A percentile compares a stretch with the other conserved stretches of the same genome.
Conservation (phyloP, 1,284 basidiomycete genomes). For the Ganoderma resinaceum region DNA sequence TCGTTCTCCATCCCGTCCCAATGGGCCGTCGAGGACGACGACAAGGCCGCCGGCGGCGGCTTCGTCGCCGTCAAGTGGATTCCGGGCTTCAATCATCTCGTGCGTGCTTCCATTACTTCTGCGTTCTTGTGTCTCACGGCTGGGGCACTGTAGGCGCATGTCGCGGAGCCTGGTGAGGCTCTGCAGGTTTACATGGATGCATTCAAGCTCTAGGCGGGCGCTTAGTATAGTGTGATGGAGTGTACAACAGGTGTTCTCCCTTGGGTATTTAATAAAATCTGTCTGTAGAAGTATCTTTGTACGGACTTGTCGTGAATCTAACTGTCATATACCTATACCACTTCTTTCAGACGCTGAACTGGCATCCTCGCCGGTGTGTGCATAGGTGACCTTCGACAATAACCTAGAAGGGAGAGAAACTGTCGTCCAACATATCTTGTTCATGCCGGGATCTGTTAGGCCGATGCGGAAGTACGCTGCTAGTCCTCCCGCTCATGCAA, state of each 20-base stretch:
- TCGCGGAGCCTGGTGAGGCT: slow-evolving; percentile 2
- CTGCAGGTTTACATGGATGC: slow-evolving; percentile 3
- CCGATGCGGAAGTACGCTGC: background rate
- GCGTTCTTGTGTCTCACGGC: background rate
- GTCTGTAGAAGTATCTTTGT: background rate
- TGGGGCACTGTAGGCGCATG: background rate
- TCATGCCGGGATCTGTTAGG: too few relatives aligned
- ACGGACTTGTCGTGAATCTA: background rate
- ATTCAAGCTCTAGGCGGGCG: background rate
- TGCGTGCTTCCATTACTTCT: background rate
- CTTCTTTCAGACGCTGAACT: too few relatives aligned
- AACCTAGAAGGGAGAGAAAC: too few relatives aligned
- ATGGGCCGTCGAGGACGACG: slow-evolving; percentile 3
- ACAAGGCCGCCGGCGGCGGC: slow-evolving; percentile 1
- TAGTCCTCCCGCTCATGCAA: background rate
- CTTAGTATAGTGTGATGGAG: background rate
- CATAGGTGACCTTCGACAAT: too few relatives aligned
- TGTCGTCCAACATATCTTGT: too few relatives aligned
- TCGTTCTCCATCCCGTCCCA: slow-evolving; percentile 2
- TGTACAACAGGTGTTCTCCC: background rate
- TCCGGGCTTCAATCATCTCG: slow-evolving; percentile 4
- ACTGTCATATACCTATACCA: background rate
- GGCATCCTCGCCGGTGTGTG: too few relatives aligned
- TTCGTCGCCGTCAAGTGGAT: slow-evolving; percentile 6
- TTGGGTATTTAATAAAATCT: background rate